Conservation (phyloP, 1,284 basidiomycete genomes). For the Phenoliferia sp. region DNA sequence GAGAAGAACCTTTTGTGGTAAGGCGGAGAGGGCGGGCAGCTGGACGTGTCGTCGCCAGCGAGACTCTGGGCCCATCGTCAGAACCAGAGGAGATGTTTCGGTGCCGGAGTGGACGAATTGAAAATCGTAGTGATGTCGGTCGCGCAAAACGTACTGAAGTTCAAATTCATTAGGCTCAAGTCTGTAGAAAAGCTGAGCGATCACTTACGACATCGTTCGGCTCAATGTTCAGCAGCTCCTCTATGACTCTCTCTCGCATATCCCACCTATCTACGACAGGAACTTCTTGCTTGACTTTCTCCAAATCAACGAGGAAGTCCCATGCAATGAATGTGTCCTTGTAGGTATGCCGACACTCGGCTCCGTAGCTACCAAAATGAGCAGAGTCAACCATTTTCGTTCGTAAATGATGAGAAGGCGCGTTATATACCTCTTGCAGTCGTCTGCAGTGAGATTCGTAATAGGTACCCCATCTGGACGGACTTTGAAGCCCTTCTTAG, state of each 20-base stretch:
- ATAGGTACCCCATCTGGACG: slow-evolving; percentile 25
- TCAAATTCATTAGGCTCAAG: too few relatives aligned
- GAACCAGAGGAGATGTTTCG: slow-evolving; percentile 6
- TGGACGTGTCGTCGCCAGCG: slow-evolving; percentile 21
- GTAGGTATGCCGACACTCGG: slow-evolving; percentile 28
- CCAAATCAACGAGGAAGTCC: slow-evolving; percentile 25
- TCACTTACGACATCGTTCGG: slow-evolving; percentile 21
- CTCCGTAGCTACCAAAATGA: not conserved
- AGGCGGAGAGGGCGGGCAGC: not conserved
- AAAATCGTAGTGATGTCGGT: slow-evolving; percentile 25
- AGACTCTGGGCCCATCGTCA: not conserved
- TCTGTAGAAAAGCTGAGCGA: too few relatives aligned
- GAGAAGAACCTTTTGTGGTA: slow-evolving; percentile 17
- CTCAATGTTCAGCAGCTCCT: slow-evolving; percentile 1
- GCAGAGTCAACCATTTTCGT: not conserved
- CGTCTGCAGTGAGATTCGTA: slow-evolving; percentile 7
- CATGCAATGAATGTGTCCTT: slow-evolving; percentile 31
- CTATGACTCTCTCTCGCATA: slow-evolving; percentile 22
- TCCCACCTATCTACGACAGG: slow-evolving; percentile 27
- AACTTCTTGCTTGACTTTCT: slow-evolving; percentile 4
- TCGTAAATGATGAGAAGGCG: not conserved
- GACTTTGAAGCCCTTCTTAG: slow-evolving; percentile 18
- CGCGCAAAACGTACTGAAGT: slow-evolving; percentile 20
- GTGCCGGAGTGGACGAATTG: slow-evolving; percentile 11
- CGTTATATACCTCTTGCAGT: slow-evolving; percentile 23